These are phyloP conservation scores for Ceratobasidium sp. DNA, from an alignment of 1,284 basidiomycete species.

Conservation along the genomic window DNA sequence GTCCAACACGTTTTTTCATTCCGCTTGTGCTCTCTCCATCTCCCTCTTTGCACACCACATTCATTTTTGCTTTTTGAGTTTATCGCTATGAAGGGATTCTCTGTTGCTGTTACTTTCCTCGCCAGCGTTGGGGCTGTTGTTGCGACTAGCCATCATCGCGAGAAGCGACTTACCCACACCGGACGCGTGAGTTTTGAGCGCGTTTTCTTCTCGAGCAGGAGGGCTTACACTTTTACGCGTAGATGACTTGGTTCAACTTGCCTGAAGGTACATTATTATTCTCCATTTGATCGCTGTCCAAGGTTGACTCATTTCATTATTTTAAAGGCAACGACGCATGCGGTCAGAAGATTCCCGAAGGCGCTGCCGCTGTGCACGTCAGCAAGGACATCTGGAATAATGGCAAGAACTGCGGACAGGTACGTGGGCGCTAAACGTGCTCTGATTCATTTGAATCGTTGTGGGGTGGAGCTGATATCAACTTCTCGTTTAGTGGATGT, in stretches of 20 bases:
- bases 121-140: not conserved
- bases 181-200: conserved; percentile 1
- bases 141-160: not conserved
- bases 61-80: conserved; percentile 13
- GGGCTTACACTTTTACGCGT: not conserved
- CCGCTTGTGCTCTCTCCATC: not conserved
- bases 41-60: conserved; percentile 7
- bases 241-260: conserved; percentile 28
- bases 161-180: conserved; percentile 17
- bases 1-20: not conserved
- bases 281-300: not conserved
- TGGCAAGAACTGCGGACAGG: conserved; percentile 25
- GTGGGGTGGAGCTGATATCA: not conserved
- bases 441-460: not conserved
- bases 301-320: not conserved
- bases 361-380: conserved; percentile 16
- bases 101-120: conserved; percentile 11
- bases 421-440: not conserved
- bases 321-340: conserved; percentile 9
- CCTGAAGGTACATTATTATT: not conserved
- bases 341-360: not conserved
- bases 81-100: conserved; percentile 24
- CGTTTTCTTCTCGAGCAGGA: not conserved
- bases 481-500: conserved; percentile 5
- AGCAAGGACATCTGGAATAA: conserved; percentile 3